Base-by-base conservation (phyloP, 2,329 filamentous ascomycete species). In the Xylariaceae sp. region DNA sequence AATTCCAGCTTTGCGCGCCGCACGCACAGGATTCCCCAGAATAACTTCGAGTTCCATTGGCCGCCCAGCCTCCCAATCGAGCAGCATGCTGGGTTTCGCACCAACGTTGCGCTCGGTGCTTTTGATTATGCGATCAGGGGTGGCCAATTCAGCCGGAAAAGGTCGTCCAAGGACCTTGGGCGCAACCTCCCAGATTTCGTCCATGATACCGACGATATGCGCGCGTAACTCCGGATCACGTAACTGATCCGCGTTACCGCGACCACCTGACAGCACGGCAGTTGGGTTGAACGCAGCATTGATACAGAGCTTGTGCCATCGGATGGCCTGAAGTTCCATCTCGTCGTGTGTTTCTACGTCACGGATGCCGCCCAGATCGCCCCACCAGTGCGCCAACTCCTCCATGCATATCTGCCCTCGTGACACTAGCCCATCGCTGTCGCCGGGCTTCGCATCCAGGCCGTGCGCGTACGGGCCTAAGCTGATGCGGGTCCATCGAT, bases 241-340 rank as follows among this genome's bases (percentile, higher is more conserved):
- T 4, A 84, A 78, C 84, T 90, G 89, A 62, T 82, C 81, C 51
- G 84, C 80, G 68, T 90, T 90, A 56, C 83, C 81, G 1, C 80
- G 76, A 1, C 86, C 85, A 10, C 85, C 84, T 0, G 82, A 83
- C 0, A 90, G 78, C 6, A 90, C 86, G 1, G 87, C 84, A 0
- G 84, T 86, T 0, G 88, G 87, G 73, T 90, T 90, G 80, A 90
- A 88, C 55, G 85, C 83, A 0, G 87, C 85, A 72, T 90, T 90
- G 76, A 90, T 89, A 67, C 85, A 87, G 62, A 90, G 82, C 73
- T 90, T 90, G 73, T 90, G 87, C 88, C 88, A 90, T 23, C 88
- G 79, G 15, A 90, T 82, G 48, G 84, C 81, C 73, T 90, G 88
- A 51, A 90, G 76, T 61, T 84, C 86, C 37, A 84, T 75, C 71